Evolutionary conservation across 257 asterid species (phyloP).

Genomic region (Solanum chmielewskii): DNA sequence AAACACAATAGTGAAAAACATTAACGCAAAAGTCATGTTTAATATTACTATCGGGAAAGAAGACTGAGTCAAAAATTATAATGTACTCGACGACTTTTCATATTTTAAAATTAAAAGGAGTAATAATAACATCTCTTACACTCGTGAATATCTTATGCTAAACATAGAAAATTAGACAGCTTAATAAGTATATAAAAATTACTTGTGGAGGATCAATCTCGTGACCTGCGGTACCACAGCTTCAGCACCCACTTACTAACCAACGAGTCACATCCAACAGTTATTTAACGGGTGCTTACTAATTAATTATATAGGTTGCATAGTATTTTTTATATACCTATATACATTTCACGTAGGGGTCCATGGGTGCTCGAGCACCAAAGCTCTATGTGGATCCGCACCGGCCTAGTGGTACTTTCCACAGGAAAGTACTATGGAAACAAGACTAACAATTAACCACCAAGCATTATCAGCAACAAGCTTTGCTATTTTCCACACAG

Average conservation of each 20-base stretch:
- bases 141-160: not conserved
- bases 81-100: not conserved
- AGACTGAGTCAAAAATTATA: not conserved
- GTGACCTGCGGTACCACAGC: not conserved
- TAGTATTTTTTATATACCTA: not conserved
- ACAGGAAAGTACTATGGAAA: not conserved
- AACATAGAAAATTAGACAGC: not conserved
- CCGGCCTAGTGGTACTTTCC: not conserved
- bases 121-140: not conserved
- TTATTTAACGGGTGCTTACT: not conserved
- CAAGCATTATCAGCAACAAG: not conserved
- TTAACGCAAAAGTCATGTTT: not conserved
- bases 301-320: not conserved
- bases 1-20: not conserved
- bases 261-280: not conserved
- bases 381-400: not conserved
- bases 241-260: not conserved
- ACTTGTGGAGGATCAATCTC: not conserved
- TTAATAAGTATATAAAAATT: too few species aligned
- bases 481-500: not conserved
- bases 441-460: not conserved
- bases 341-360: not conserved
- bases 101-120: not conserved
- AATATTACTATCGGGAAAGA: not conserved
- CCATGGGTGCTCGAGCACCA: not conserved